A percentile compares a stretch with the other conserved stretches of the same genome.
phyloP scores from a whole-genome alignment of 306 rosid species.

The Alnus glutinosa region DNA sequence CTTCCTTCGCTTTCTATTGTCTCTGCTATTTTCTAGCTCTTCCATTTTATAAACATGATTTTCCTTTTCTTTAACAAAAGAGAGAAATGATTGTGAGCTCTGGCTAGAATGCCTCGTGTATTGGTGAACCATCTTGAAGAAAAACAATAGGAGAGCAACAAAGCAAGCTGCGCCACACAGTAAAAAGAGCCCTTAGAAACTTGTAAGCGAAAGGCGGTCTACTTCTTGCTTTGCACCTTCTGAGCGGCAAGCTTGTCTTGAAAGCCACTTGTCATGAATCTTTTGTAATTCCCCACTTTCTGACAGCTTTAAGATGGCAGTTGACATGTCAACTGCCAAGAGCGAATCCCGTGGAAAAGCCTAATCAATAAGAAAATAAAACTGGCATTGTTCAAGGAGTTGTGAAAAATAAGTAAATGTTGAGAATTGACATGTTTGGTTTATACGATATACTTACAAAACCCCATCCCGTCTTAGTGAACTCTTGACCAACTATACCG shows the following conservation, averaged over 20 bases:
- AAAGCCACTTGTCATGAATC: constrained; percentile 95
- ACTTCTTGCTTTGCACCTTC: constrained; percentile 63
- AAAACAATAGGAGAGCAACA: constrained; percentile 51
- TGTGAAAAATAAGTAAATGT: too few species aligned
- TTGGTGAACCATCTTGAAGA: constrained; percentile 50
- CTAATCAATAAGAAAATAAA: neutral
- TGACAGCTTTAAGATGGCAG: constrained; percentile 66
- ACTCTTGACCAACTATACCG: constrained; percentile 79
- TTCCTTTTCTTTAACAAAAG: constrained; percentile 74
- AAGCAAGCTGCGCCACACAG: constrained; percentile 72
- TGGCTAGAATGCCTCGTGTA: constrained; percentile 42
- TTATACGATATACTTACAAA: constrained; percentile 55
- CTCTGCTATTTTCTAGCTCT: constrained; percentile 5
- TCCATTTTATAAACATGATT: constrained; percentile 25
- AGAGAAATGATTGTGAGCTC: constrained; percentile 48
- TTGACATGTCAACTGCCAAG: constrained; percentile 80
- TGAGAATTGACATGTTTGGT: too few species aligned
- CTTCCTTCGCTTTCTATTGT: constrained; percentile 58
- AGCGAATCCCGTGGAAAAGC: constrained; percentile 66
- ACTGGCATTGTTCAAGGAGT: too few species aligned
- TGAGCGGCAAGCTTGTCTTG: constrained; percentile 62
- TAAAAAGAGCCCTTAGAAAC: constrained; percentile 83
- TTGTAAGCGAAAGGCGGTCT: constrained; percentile 66
- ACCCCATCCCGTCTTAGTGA: constrained; percentile 96
- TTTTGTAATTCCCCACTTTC: constrained; percentile 87